These are phyloP conservation scores for Stachybotrys chlorohalonatus DNA, from an alignment of 2,329 filamentous ascomycete genomes.

Conservation along the genomic window DNA sequence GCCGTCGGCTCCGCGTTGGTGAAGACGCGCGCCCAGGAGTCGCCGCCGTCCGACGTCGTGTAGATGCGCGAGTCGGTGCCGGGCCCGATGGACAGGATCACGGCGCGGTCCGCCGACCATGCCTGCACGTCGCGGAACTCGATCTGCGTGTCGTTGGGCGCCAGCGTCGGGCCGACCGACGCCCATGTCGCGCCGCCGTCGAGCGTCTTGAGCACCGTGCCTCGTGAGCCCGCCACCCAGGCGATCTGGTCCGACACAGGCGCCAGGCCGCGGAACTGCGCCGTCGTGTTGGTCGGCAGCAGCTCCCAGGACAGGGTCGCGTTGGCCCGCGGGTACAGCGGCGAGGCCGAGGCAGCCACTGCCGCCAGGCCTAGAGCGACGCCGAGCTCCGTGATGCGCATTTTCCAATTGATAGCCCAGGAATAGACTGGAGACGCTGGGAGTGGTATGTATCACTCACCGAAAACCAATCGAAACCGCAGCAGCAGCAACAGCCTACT, in stretches of 20 bases:
- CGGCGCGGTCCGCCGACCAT: constrained; percentile 28
- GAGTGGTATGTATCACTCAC: background rate
- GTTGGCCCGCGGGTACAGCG: background rate
- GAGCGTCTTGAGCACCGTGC: constrained; percentile 18
- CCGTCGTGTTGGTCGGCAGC: constrained; percentile 12
- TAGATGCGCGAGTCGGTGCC: constrained; percentile 21
- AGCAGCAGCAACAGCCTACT: background rate
- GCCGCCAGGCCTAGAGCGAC: background rate
- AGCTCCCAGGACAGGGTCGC: constrained; percentile 12
- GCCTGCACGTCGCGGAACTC: constrained; percentile 27
- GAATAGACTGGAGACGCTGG: background rate
- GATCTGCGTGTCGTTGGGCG: constrained; percentile 11
- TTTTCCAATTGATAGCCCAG: background rate
- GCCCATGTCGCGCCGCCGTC: constrained; percentile 20
- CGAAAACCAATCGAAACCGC: background rate
- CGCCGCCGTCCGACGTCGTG: constrained; percentile 16
- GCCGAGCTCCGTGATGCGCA: background rate
- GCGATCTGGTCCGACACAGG: constrained; percentile 19
- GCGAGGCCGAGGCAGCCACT: background rate
- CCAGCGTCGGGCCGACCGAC: constrained; percentile 17
- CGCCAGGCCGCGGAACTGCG: constrained; percentile 20
- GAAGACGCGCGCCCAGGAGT: constrained; percentile 16
- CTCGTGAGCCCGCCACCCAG: constrained; percentile 20
- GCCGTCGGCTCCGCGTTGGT: constrained; percentile 16
- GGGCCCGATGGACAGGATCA: constrained; percentile 27